Percentiles rank a stretch among this genome's conserved stretches.
Evolutionary conservation across 2,329 filamentous ascomycete species (phyloP).

Genomic region (Allantophomopsis lycopodina): DNA sequence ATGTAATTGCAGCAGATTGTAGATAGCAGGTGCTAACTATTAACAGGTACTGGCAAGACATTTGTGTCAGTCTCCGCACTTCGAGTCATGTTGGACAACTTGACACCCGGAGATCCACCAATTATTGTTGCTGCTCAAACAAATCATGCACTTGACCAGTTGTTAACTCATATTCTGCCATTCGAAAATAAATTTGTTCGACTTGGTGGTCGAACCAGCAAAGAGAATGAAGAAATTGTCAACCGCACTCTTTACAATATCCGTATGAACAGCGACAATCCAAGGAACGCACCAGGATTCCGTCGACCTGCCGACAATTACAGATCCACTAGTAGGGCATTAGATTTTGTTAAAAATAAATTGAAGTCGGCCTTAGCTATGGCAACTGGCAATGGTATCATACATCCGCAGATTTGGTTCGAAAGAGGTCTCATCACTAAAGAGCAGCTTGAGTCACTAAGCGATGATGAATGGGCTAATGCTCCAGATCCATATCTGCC

Average conservation of each 20-base stretch:
- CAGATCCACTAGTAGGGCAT: background rate
- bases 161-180: constrained; percentile 32
- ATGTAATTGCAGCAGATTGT: no score
- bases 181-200: constrained; percentile 52
- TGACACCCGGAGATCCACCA: constrained; percentile 40
- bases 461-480: constrained; percentile 24
- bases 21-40: no score
- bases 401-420: constrained; percentile 40
- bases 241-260: constrained; percentile 53
- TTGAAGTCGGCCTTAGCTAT: constrained; percentile 5
- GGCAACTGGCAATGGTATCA: constrained; percentile 27
- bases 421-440: constrained; percentile 43
- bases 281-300: constrained; percentile 2
- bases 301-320: background rate
- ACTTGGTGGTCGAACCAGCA: constrained; percentile 24
- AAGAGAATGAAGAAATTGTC: constrained; percentile 43
- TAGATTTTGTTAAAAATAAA: background rate
- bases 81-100: constrained; percentile 48
- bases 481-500: constrained; percentile 4
- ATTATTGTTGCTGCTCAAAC: constrained; percentile 77
- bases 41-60: constrained; percentile 55
- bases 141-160: constrained; percentile 80
- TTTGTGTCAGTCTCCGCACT: constrained; percentile 65
- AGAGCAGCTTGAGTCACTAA: constrained; percentile 48
- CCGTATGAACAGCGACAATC: constrained; percentile 22